These are phyloP conservation scores for Creolimax fragrantissima DNA, from an alignment of 78 protist genomes.

Conservation along the genomic window DNA sequence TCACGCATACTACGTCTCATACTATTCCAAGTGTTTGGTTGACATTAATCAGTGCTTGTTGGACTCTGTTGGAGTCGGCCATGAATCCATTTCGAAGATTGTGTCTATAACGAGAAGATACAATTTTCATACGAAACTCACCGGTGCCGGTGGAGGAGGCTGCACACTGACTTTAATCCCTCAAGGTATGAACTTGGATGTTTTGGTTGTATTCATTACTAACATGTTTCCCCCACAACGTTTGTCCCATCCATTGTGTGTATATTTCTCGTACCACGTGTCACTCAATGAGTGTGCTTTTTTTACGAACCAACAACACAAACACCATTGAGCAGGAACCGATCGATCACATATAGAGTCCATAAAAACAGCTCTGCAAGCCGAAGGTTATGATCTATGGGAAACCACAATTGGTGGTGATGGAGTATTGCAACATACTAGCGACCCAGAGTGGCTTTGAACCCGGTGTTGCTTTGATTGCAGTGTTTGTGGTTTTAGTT, in stretches of 20 bases:
- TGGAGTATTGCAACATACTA: neutral
- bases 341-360: neutral
- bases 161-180: constrained; percentile 19
- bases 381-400: neutral
- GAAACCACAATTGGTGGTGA: neutral
- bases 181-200: neutral
- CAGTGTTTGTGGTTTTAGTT: no score
- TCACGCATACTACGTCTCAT: no score
- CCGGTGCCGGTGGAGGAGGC: constrained; percentile 49
- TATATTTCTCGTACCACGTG: no score
- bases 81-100: neutral
- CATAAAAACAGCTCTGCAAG: neutral
- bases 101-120: neutral
- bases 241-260: no score
- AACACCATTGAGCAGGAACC: no score
- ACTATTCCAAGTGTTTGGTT: neutral
- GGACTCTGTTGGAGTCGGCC: neutral
- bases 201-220: no score
- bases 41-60: constrained; percentile 8
- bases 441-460: neutral
- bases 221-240: no score
- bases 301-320: no score
- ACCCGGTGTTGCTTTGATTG: no score
- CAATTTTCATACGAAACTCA: constrained; percentile 23
- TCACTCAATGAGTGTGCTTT: no score